Evolutionary conservation across 2,329 filamentous ascomycete species (phyloP).

Genomic region (Scedosporium minutisporum): DNA sequence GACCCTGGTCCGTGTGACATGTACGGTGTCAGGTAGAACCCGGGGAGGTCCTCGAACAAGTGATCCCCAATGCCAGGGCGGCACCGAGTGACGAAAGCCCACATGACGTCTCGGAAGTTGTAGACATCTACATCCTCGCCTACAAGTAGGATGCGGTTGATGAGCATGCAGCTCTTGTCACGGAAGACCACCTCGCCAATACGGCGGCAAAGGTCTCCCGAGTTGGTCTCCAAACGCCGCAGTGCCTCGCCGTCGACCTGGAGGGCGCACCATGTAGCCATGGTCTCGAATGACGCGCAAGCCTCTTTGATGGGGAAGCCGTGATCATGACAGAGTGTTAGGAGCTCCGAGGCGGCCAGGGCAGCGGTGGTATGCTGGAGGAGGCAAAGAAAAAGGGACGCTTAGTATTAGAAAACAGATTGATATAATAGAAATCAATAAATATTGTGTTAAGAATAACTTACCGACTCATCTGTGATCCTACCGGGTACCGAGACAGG

Average conservation of each 20-base stretch:
- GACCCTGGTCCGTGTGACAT: constrained; percentile 29
- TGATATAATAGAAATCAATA: too few species aligned
- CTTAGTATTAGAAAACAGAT: not conserved
- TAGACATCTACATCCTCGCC: constrained; percentile 41
- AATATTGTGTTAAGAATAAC: not conserved
- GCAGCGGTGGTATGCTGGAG: constrained; percentile 28
- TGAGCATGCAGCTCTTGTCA: constrained; percentile 30
- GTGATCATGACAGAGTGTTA: constrained; percentile 21
- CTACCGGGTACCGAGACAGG: constrained; percentile 36
- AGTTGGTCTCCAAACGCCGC: constrained; percentile 40
- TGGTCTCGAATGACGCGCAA: constrained; percentile 33
- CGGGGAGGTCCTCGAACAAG: constrained; percentile 32
- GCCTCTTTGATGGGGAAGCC: constrained; percentile 33
- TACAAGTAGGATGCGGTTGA: constrained; percentile 34
- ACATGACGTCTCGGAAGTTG: constrained; percentile 35
- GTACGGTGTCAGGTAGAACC: constrained; percentile 36
- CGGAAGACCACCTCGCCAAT: constrained; percentile 33
- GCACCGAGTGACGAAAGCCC: constrained; percentile 38
- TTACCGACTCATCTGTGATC: constrained; percentile 32
- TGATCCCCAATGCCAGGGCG: constrained; percentile 32
- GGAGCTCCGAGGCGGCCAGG: constrained; percentile 32
- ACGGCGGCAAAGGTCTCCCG: constrained; percentile 25
- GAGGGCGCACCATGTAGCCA: constrained; percentile 39
- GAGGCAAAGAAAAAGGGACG: constrained; percentile 7
- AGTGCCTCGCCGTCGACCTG: constrained; percentile 49